These are phyloP conservation scores for Eucalyptus curtisii DNA, from an alignment of 345 rosid genomes.

Conservation along the genomic window DNA sequence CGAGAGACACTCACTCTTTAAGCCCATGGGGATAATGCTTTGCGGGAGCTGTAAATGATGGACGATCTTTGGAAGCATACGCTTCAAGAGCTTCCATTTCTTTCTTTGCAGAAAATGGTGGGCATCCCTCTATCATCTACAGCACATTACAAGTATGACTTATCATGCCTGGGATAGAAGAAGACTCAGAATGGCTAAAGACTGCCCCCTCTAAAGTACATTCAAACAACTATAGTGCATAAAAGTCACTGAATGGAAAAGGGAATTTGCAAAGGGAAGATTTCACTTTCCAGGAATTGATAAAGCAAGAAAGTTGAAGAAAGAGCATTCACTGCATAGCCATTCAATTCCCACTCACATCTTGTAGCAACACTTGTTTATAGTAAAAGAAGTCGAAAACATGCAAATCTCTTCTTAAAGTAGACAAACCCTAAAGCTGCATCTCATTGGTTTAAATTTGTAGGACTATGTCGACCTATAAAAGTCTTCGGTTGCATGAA, in stretches of 20 bases:
- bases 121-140: conserved; percentile 84
- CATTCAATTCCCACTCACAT: not conserved
- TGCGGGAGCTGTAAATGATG: conserved; percentile 62
- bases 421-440: not conserved
- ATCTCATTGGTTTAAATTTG: not conserved
- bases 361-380: not conserved
- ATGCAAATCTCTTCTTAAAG: not conserved
- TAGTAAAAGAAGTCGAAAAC: not conserved
- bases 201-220: not conserved
- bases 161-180: not conserved
- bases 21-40: conserved; percentile 78
- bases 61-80: conserved; percentile 40
- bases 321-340: not conserved
- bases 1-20: conserved; percentile 38
- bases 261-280: not conserved
- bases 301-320: not conserved
- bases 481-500: not conserved
- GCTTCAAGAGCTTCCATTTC: conserved; percentile 50
- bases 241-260: not conserved
- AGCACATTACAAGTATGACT: not conserved
- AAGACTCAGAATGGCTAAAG: not conserved
- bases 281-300: not conserved
- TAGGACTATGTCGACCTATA: not conserved
- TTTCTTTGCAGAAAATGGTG: conserved; percentile 57
- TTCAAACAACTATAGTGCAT: not conserved